Percentiles rank a stretch among this genome's conserved stretches.
Evolutionary conservation across 2,329 filamentous ascomycete genomes (phyloP).

Genomic region (Ophiocordyceps robertsii): DNA sequence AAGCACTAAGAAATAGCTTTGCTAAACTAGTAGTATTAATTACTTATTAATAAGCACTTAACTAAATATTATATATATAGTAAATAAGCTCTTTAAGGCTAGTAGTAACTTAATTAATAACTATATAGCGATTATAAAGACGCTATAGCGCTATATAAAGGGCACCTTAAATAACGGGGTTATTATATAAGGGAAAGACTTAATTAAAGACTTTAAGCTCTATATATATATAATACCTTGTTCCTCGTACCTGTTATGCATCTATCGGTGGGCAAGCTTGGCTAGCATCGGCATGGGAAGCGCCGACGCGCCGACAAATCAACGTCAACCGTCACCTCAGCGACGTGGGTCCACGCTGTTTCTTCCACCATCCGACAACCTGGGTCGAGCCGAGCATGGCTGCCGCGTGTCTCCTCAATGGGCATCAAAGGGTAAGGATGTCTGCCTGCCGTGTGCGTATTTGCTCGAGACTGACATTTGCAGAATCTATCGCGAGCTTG

Average conservation of each 20-base stretch:
- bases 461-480: conserved; percentile 2
- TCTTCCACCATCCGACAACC: not conserved
- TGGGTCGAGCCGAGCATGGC: not conserved
- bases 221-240: too few species aligned
- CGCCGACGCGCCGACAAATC: conserved; percentile 16
- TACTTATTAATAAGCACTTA: too few species aligned
- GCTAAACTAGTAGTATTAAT: too few species aligned
- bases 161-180: too few species aligned
- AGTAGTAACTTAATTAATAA: too few species aligned
- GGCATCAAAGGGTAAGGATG: conserved; percentile 48
- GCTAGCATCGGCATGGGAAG: conserved; percentile 3
- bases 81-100: too few species aligned
- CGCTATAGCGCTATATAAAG: too few species aligned
- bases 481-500: conserved; percentile 86
- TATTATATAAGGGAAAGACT: too few species aligned
- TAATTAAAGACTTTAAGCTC: too few species aligned
- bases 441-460: not conserved
- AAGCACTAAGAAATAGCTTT: too few species aligned
- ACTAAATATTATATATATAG: too few species aligned
- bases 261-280: not conserved
- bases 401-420: conserved; percentile 25
- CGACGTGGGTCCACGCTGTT: conserved; percentile 10
- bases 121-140: too few species aligned
- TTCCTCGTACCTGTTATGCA: not conserved
- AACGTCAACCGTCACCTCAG: conserved; percentile 12